Percentiles rank a stretch among this genome's conserved stretches.
phyloP scores from a whole-genome alignment of 2,329 filamentous ascomycete species.

The Ustulina deusta region DNA sequence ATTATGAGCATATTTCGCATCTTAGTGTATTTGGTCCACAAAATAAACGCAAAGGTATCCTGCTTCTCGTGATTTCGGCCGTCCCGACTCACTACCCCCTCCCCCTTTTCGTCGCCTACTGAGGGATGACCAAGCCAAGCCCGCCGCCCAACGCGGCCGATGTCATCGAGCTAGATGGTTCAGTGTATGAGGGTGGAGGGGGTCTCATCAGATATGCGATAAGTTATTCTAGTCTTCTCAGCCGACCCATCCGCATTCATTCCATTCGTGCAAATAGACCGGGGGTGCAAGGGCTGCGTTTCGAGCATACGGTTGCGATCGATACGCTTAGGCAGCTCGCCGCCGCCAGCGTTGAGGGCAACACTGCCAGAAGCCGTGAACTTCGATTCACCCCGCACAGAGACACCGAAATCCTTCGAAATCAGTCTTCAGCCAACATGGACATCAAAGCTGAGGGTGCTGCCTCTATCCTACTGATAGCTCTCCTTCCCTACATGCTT shows the following conservation, averaged over 20 bases:
- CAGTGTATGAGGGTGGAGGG: neutral
- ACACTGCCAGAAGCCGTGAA: neutral
- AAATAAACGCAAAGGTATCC: neutral
- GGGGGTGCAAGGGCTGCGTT: neutral
- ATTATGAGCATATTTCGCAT: too few relatives aligned
- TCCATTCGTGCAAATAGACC: slow-evolving; percentile 1
- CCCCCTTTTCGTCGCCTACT: neutral
- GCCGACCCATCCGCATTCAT: neutral
- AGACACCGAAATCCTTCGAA: neutral
- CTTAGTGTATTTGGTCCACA: too few relatives aligned
- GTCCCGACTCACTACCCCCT: neutral
- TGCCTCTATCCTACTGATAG: neutral
- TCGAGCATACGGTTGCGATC: slow-evolving; percentile 3
- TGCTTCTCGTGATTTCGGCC: neutral
- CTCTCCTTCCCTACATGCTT: slow-evolving; percentile 1
- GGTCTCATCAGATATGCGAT: slow-evolving; percentile 3
- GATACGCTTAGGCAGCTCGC: neutral
- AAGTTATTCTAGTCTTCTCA: neutral
- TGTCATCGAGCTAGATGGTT: neutral
- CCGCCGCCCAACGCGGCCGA: neutral
- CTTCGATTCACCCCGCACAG: neutral
- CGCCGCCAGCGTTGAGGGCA: neutral
- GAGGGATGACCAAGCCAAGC: neutral
- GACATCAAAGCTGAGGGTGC: neutral
- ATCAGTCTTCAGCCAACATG: neutral